These are phyloP conservation scores for Drosera spatulata DNA, from an alignment of 179 eudicot species.

Conservation along the genomic window DNA sequence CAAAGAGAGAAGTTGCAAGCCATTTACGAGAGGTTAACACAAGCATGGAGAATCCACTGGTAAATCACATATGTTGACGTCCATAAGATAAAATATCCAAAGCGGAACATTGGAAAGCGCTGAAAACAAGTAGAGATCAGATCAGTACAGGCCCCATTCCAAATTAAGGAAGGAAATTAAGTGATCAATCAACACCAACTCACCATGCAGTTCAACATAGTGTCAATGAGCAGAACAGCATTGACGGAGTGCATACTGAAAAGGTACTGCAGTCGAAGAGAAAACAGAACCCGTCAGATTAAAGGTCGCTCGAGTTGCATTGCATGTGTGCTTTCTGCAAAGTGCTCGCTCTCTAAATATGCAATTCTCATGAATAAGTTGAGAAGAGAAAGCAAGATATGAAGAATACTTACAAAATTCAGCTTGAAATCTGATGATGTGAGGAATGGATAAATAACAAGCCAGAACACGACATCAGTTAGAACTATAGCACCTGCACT, in stretches of 20 bases:
- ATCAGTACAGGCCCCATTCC: background rate
- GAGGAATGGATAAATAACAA: constrained; percentile 64
- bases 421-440: constrained; percentile 22
- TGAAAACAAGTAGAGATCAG: constrained; percentile 18
- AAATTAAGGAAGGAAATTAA: background rate
- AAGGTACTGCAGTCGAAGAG: constrained; percentile 17
- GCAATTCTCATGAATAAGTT: too few species aligned
- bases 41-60: constrained; percentile 88
- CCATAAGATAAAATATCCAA: constrained; percentile 60
- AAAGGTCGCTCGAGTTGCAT: background rate
- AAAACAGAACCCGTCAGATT: background rate
- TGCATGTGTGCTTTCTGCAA: background rate
- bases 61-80: constrained; percentile 49
- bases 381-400: background rate
- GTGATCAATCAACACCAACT: constrained; percentile 10
- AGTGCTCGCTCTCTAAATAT: background rate
- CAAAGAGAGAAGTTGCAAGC: background rate
- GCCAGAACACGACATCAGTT: constrained; percentile 81
- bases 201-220: constrained; percentile 61
- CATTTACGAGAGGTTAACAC: constrained; percentile 39
- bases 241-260: constrained; percentile 64
- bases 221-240: constrained; percentile 58
- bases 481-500: constrained; percentile 73
- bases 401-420: constrained; percentile 45
- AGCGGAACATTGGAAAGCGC: constrained; percentile 77